A percentile compares a stretch with the other conserved stretches of the same genome.
Evolutionary conservation across 1,284 basidiomycete species (phyloP).

Genomic region (Cerrena zonata): DNA sequence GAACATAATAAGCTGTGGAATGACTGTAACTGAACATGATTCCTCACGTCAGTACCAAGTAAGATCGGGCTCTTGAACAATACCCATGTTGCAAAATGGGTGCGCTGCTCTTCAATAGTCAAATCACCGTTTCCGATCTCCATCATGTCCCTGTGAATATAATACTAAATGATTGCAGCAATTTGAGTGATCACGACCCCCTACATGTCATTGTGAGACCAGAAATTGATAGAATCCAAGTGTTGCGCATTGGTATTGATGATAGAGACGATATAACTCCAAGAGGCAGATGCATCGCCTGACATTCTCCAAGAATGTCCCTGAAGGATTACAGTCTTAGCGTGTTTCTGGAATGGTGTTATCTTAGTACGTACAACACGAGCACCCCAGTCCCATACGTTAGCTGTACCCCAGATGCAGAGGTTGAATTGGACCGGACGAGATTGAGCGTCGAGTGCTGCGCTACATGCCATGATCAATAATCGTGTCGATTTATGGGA

Average conservation of each 20-base stretch:
- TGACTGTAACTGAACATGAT: neutral
- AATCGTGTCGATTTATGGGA: neutral
- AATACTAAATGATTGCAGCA: neutral
- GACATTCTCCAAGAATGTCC: slow-evolving; percentile 56
- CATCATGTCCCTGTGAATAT: slow-evolving; percentile 44
- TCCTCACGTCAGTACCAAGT: slow-evolving; percentile 49
- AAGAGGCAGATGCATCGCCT: slow-evolving; percentile 43
- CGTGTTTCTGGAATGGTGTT: neutral
- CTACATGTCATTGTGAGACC: slow-evolving; percentile 48
- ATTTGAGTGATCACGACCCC: slow-evolving; percentile 1
- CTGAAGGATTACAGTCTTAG: slow-evolving; percentile 18
- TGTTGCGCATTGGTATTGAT: slow-evolving; percentile 40
- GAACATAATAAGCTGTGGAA: neutral
- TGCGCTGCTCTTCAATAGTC: slow-evolving; percentile 46
- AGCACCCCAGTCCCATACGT: slow-evolving; percentile 52
- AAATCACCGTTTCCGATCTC: slow-evolving; percentile 50
- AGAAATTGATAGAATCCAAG: slow-evolving; percentile 40
- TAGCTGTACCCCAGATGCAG: slow-evolving; percentile 47
- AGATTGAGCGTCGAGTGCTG: slow-evolving; percentile 35
- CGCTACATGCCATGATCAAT: slow-evolving; percentile 24
- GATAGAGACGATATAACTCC: slow-evolving; percentile 43
- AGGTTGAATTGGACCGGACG: slow-evolving; percentile 43
- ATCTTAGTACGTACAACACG: slow-evolving; percentile 35
- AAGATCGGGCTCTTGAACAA: slow-evolving; percentile 55
- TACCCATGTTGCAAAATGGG: slow-evolving; percentile 52